phyloP scores from a whole-genome alignment of 1,284 basidiomycete genomes.

The Boletus sp. region DNA sequence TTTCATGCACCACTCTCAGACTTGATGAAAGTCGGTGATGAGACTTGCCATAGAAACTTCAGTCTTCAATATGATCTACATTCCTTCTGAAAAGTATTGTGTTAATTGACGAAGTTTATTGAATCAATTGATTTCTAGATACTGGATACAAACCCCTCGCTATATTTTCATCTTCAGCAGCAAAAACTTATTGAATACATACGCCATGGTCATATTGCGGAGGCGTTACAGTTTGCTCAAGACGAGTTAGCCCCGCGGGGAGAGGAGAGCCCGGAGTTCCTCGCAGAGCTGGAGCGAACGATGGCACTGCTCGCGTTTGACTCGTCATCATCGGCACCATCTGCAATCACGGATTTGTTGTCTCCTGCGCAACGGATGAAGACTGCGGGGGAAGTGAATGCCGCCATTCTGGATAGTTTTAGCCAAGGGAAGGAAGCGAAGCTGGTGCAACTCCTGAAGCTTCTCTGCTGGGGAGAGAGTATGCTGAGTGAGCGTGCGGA shows the following conservation, averaged over 20 bases:
- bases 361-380: slow-evolving; percentile 85
- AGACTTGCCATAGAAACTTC: slow-evolving; percentile 74
- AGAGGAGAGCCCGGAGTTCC: slow-evolving; percentile 91
- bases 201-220: slow-evolving; percentile 71
- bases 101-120: slow-evolving; percentile 8
- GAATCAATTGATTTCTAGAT: slow-evolving; percentile 57
- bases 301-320: slow-evolving; percentile 96
- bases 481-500: slow-evolving; percentile 72
- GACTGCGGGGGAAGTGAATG: slow-evolving; percentile 92
- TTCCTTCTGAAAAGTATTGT: slow-evolving; percentile 5
- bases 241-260: slow-evolving; percentile 91
- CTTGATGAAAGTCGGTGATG: slow-evolving; percentile 66
- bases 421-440: slow-evolving; percentile 93
- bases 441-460: slow-evolving; percentile 78
- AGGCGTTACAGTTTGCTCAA: slow-evolving; percentile 89
- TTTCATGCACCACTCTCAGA: slow-evolving; percentile 99
- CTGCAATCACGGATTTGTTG: slow-evolving; percentile 73
- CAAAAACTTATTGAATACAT: slow-evolving; percentile 95
- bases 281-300: slow-evolving; percentile 88
- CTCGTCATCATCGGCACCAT: slow-evolving; percentile 56
- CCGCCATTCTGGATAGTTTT: slow-evolving; percentile 88
- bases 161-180: slow-evolving; percentile 93
- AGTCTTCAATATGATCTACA: slow-evolving; percentile 85
- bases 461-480: slow-evolving; percentile 86
- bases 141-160: slow-evolving; percentile 84